These are phyloP conservation scores for Rhipidocladum racemiflorum DNA, from an alignment of 176 grass and related monocot genomes.

Conservation along the genomic window DNA sequence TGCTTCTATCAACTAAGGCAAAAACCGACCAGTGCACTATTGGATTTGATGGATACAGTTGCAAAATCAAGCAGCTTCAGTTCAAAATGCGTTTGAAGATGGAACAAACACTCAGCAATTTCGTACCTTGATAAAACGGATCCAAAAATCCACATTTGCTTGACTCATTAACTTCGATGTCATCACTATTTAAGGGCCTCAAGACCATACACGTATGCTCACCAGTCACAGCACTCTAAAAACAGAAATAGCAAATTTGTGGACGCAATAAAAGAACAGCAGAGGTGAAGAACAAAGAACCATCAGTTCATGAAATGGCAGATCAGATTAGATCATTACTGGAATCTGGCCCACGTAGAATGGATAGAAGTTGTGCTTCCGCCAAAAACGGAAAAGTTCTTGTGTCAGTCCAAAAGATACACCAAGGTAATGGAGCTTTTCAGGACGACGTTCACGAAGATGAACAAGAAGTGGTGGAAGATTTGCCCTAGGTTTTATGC, in stretches of 20 bases:
- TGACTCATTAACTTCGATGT: slow-evolving; percentile 50
- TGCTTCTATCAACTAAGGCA: slow-evolving; percentile 2
- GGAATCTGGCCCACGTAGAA: slow-evolving; percentile 92
- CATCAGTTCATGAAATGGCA: slow-evolving; percentile 1
- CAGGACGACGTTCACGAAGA: slow-evolving; percentile 54
- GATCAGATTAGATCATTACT: slow-evolving; percentile 47
- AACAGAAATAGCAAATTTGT: slow-evolving; percentile 27
- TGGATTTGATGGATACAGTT: slow-evolving; percentile 10
- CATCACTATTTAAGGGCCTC: slow-evolving; percentile 75
- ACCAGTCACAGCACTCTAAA: slow-evolving; percentile 91
- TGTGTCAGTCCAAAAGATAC: slow-evolving; percentile 93
- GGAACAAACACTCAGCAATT: not conserved
- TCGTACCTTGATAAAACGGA: slow-evolving; percentile 81
- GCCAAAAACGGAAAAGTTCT: slow-evolving; percentile 91
- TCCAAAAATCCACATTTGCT: slow-evolving; percentile 72
- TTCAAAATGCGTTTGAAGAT: not conserved
- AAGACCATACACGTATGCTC: slow-evolving; percentile 94
- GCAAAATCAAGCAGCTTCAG: not conserved
- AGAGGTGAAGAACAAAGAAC: slow-evolving; percentile 23
- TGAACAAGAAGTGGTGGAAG: slow-evolving; percentile 83
- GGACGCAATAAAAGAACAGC: not conserved
- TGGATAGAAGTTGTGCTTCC: slow-evolving; percentile 79
- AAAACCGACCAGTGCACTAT: not conserved
- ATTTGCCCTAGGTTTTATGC: slow-evolving; percentile 68
- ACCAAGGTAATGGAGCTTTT: slow-evolving; percentile 89